Evolutionary conservation across 192 early-diverging fungal species (phyloP).

Genomic region (Rhizophlyctis rosea): DNA sequence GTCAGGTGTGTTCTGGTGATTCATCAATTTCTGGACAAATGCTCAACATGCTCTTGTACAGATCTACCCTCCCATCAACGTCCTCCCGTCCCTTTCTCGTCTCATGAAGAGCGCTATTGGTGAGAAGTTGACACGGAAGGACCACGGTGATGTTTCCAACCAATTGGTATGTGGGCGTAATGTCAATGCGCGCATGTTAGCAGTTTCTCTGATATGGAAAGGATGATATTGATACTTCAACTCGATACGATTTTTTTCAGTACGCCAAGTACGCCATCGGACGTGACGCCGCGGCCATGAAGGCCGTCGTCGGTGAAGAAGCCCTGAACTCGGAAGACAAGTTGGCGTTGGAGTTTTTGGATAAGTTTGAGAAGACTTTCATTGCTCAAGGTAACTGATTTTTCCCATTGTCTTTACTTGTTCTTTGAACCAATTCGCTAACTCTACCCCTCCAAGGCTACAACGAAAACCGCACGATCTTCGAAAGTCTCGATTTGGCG

Average conservation of each 20-base stretch:
- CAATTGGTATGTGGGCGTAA: slow-evolving; percentile 65
- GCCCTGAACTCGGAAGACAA: slow-evolving; percentile 98
- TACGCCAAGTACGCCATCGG: slow-evolving; percentile 99
- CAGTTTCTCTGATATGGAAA: background rate
- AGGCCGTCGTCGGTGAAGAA: slow-evolving; percentile 99
- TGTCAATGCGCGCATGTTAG: background rate
- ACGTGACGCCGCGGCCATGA: slow-evolving; percentile 97
- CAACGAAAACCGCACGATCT: slow-evolving; percentile 95
- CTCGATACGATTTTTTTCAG: slow-evolving; percentile 15
- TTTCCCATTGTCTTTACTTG: background rate
- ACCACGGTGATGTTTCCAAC: slow-evolving; percentile 99
- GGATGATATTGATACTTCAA: background rate
- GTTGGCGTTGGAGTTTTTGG: slow-evolving; percentile 94
- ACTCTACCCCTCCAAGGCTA: slow-evolving; percentile 53
- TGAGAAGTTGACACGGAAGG: slow-evolving; percentile 94
- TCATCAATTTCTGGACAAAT: background rate
- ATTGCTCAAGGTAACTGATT: slow-evolving; percentile 77
- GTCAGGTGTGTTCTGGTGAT: slow-evolving; percentile 54
- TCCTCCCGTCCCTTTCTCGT: slow-evolving; percentile 95
- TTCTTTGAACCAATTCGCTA: too few relatives aligned
- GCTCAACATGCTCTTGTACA: slow-evolving; percentile 9
- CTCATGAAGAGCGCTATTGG: slow-evolving; percentile 99
- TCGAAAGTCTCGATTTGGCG: slow-evolving; percentile 94
- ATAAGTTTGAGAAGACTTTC: slow-evolving; percentile 98
- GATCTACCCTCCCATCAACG: slow-evolving; percentile 99